phyloP scores from a whole-genome alignment of 192 early-diverging fungal species.

The Backusella parvicylindrica region DNA sequence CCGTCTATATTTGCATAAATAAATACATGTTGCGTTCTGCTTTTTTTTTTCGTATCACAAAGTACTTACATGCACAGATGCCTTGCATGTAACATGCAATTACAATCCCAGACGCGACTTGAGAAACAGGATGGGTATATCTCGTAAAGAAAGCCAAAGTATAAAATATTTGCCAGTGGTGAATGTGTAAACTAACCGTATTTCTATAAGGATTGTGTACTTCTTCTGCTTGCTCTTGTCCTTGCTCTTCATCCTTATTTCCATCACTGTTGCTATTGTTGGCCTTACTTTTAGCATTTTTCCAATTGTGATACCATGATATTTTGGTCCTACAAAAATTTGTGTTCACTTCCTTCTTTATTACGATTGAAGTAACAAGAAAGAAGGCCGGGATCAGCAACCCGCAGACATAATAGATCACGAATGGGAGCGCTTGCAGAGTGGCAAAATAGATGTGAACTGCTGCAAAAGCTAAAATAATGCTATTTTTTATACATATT shows the following conservation, averaged over 20 bases:
- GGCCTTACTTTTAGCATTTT: not conserved
- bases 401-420: constrained; percentile 44
- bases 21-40: not conserved
- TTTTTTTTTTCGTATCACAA: not conserved
- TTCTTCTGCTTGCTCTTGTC: not conserved
- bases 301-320: not conserved
- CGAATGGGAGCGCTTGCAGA: constrained; percentile 28
- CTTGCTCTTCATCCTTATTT: not conserved
- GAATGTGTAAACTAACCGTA: constrained; percentile 53
- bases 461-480: constrained; percentile 59
- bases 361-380: constrained; percentile 27
- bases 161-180: constrained; percentile 88
- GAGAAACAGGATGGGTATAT: constrained; percentile 67
- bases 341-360: constrained; percentile 43
- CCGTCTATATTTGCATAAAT: constrained; percentile 16
- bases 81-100: constrained; percentile 76
- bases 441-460: constrained; percentile 51
- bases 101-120: constrained; percentile 63
- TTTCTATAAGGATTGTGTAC: constrained; percentile 5
- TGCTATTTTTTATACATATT: constrained; percentile 9
- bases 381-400: constrained; percentile 43
- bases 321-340: constrained; percentile 19
- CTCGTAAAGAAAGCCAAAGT: constrained; percentile 74
- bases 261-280: too few relatives aligned
- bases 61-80: constrained; percentile 36